phyloP scores from a whole-genome alignment of 148 eudicot genomes.

The Tetragonia tetragonoides region DNA sequence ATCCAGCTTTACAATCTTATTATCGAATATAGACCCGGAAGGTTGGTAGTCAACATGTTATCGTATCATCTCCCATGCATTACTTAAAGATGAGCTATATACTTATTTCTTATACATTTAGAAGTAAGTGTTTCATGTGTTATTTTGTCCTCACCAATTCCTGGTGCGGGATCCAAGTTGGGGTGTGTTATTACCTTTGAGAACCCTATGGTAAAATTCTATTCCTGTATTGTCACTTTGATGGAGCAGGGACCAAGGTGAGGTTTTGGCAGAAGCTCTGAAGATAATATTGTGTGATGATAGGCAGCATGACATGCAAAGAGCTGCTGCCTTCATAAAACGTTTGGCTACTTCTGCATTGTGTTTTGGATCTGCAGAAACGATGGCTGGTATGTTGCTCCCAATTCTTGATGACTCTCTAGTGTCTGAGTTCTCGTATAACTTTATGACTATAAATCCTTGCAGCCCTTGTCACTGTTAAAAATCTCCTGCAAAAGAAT shows the following conservation, averaged over 20 bases:
- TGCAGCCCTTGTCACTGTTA: conserved; percentile 91
- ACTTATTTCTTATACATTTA: too few relatives aligned
- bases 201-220: too few relatives aligned
- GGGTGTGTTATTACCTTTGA: too few relatives aligned
- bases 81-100: too few relatives aligned
- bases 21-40: conserved; percentile 81
- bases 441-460: conserved; percentile 8
- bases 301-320: conserved; percentile 98
- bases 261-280: conserved; percentile 82
- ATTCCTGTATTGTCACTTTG: not conserved
- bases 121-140: too few relatives aligned
- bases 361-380: conserved; percentile 81
- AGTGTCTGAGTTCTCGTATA: not conserved
- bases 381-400: conserved; percentile 75
- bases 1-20: conserved; percentile 82
- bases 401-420: not conserved
- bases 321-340: conserved; percentile 94
- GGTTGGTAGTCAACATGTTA: conserved; percentile 38
- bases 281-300: conserved; percentile 96
- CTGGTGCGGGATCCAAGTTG: too few relatives aligned
- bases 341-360: conserved; percentile 77
- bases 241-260: conserved; percentile 73
- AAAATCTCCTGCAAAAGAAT: conserved; percentile 84
- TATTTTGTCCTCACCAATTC: too few relatives aligned
- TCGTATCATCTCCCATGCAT: too few relatives aligned